Evolutionary conservation across 768 basidiomycete species (phyloP), one percentile per base, ranked within the genome.

Genomic region (Lactifluus echinatus): DNA sequence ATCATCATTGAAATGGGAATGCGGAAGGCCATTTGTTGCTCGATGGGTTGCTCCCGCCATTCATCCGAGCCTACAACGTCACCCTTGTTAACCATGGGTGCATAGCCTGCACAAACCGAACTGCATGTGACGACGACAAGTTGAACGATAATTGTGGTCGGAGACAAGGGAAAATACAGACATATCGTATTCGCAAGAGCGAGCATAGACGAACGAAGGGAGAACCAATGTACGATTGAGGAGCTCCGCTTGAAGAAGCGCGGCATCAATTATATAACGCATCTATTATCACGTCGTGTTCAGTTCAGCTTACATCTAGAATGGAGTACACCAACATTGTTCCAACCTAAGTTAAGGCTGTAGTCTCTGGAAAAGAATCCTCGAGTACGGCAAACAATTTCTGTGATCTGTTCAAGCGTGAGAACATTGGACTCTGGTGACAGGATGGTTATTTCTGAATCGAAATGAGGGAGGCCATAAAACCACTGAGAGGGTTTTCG

Each of bases 221-320:
- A 79, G 51, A 39, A 78, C 66, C 50, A 74, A 69, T 1, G 74
- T 75, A 44, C 76, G 71, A 61, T 76, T 75, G 40, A 77, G 67
- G 6, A 77, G 62, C 21, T 65, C 60, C 19, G 76, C 74, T 45
- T 78, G 77, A 14, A 75, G 51, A 19, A 78, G 60, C 7, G 74
- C 67, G 2, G 75, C 72, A 59, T 78, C 76, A 55, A 78, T 71
- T 55, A 78, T 79, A 59, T 78, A 78, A 21, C 76, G 73, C 70
- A 78, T 70, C 76, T 76, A 40, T 48, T 3, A 31, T n/a, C n/a
- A n/a, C 28, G 15, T 11, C 21, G 19, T 64, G 37, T 57, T 63
- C 37, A 34, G 44, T 11, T 19, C 28, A 1, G 17, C 31, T 6
- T 17, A 28, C 24, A 17, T 8, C 2, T 14, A 8, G 23, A 29